A percentile compares a stretch with the other conserved stretches of the same genome.
These are phyloP conservation scores for Phytophthora podocarpi DNA, from an alignment of 352 stramenopile species.

Conservation along the genomic window DNA sequence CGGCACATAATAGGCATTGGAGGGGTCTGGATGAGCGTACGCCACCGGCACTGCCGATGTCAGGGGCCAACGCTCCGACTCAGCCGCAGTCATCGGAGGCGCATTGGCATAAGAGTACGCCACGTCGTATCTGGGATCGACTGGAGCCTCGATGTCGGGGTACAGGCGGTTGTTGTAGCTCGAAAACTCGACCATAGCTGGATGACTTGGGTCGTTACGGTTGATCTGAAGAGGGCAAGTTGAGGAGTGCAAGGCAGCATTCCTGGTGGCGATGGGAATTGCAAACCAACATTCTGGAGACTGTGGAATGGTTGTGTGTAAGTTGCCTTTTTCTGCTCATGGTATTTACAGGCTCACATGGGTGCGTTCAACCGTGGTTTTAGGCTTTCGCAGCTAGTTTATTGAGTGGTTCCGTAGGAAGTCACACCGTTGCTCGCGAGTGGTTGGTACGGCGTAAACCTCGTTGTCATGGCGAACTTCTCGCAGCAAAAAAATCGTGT, in stretches of 20 bases:
- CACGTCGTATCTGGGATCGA: constrained; percentile 8
- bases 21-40: constrained; percentile 18
- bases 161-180: constrained; percentile 20
- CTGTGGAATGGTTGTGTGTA: constrained; percentile 6
- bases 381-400: too few relatives aligned
- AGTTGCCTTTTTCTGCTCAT: constrained; percentile 20
- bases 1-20: constrained; percentile 40
- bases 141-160: constrained; percentile 21
- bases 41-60: constrained; percentile 3
- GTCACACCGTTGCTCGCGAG: neutral
- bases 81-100: constrained; percentile 13
- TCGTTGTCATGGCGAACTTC: constrained; percentile 32
- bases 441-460: constrained; percentile 13
- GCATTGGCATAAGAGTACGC: constrained; percentile 8
- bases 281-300: constrained; percentile 16
- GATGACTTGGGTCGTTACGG: neutral
- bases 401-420: constrained; percentile 33
- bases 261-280: too few relatives aligned
- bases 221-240: constrained; percentile 5
- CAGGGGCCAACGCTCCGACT: constrained; percentile 29
- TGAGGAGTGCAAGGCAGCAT: constrained; percentile 15
- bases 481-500: constrained; percentile 63
- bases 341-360: too few relatives aligned
- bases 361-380: too few relatives aligned
- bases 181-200: constrained; percentile 21